Percentiles rank a stretch among this genome's conserved stretches.
phyloP scores from a whole-genome alignment of 495 filamentous ascomycete species.

The Aspergillus diversus region DNA sequence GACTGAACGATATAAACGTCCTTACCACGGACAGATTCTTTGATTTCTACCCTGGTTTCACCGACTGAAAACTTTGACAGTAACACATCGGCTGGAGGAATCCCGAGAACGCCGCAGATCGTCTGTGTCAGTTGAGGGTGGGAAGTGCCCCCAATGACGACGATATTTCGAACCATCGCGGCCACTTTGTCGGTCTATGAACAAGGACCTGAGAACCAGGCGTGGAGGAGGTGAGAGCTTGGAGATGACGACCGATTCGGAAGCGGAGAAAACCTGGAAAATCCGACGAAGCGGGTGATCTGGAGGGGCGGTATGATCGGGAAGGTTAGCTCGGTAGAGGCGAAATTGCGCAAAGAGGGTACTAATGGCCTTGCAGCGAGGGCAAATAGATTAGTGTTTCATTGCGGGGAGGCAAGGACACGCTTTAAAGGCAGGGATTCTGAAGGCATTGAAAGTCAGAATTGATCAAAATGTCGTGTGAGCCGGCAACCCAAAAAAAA shows the following conservation, averaged over 20 bases:
- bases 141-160: conserved; percentile 89
- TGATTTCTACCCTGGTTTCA: conserved; percentile 92
- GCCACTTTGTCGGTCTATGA: conserved; percentile 18
- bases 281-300: conserved; percentile 41
- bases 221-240: conserved; percentile 16
- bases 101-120: conserved; percentile 84
- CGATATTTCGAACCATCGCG: conserved; percentile 91
- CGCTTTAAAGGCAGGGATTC: conserved; percentile 22
- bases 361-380: conserved; percentile 24
- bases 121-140: conserved; percentile 84
- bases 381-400: conserved; percentile 39
- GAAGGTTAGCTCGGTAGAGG: conserved; percentile 29
- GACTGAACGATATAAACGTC: conserved; percentile 98
- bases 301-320: conserved; percentile 36
- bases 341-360: conserved; percentile 19
- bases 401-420: conserved; percentile 36
- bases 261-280: conserved; percentile 36
- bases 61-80: conserved; percentile 92
- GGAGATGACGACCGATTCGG: conserved; percentile 27
- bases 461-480: conserved; percentile 29
- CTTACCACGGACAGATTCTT: conserved; percentile 94
- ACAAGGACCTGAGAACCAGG: conserved; percentile 14
- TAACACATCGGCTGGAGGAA: conserved; percentile 79
- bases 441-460: conserved; percentile 24
- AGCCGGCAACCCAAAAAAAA: conserved; percentile 26